Evolutionary conservation across 1,139 yeast genomes (phyloP), one percentile per base, ranked within the genome.

Genomic region (Yarrowia galli): DNA sequence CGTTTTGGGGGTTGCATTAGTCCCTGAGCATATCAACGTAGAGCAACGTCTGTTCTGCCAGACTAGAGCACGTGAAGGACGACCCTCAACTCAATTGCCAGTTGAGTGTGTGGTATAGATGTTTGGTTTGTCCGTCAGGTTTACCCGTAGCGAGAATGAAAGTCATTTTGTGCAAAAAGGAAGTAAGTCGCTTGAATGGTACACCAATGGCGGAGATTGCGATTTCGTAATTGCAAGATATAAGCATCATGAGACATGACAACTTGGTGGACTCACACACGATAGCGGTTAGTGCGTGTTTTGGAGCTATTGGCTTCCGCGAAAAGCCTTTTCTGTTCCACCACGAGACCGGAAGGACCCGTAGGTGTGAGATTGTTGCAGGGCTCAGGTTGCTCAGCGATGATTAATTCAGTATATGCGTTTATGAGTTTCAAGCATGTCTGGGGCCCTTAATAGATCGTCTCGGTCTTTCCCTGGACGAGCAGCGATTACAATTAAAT

Each of bases 121-220:
- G 7, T n/a, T 16, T 16, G 8, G 8, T 40, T 16, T 40, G n/a
- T 40, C 7, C 43, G 43, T 15, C 20, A 7, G 9, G 12, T 28
- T 48, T 48, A n/a, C 36, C 13, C 53, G 53, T 48, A 48, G 38
- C 53, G 53, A 48, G 23, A 22, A 12, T 16, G 20, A 40, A 40
- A 40, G 43, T 40, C 43, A 40, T n/a, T 40, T 40, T 7, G 32
- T 15, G 53, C 49, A 16, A 22, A 22, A 22, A 45, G 46, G 25
- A 45, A 23, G 16, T n/a, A 28, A 28, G 32, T 28, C 32, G 9
- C n/a, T 28, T 28, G 32, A 7, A 8, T 28, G 32, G 3, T 3
- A 12, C 43, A 40, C 51, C 51, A 46, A 46, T 46, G 20, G 32
- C 20, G 51, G 51, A 46, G 51, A 46, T 46, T 46, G 51, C 51